Base-by-base conservation (phyloP, 2,329 filamentous ascomycete species). In the Neonectria sp. region DNA sequence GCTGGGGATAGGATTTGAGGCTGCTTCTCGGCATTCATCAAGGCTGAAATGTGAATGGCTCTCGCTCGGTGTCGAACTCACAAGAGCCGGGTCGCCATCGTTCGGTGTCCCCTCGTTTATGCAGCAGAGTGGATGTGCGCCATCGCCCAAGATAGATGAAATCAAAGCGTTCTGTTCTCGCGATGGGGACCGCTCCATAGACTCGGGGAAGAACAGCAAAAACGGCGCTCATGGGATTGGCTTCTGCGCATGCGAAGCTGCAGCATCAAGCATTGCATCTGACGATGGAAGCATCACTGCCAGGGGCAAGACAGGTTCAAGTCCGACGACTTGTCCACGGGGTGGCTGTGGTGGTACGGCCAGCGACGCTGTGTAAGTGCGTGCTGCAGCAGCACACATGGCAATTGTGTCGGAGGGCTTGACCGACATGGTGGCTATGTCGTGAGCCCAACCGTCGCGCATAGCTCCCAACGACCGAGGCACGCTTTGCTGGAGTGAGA, bases 41-140 rank as follows among this genome's bases (percentile, higher is more conserved):
- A 15, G 13, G 51, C 51, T 53, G 51, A 21, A 21, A 21, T 21
- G 21, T 21, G 21, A 53, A 35, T 25, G 13, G 21, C 24, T 17
- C 37, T 40, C 9, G 21, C 11, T 35, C 49, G n/a, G n/a, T 12
- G 31, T 53, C 31, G 31, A 53, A 33, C 29, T 11, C 27, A 21
- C 49, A 51, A 31, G 15, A 46, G 43, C 21, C 31, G 24, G 35
- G 29, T 17, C 17, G 17, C 29, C 17, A 56, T 63, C 57, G 58
- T 63, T 60, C 61, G 70, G 69, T 63, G 65, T 43, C 53, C 56
- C 40, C 65, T 74, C 70, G 67, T 72, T 73, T 73, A 69, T 74
- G 72, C 58, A 57, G 63, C 52, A 25, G 55, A 45, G 63, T 73
- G 72, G 72, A 53, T 48, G 67, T n/a, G 49, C 53, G 31, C 35